A percentile compares a stretch with the other conserved stretches of the same genome.
Evolutionary conservation across 805 yeast species (phyloP).

Genomic region (Blastobotrys robertii): DNA sequence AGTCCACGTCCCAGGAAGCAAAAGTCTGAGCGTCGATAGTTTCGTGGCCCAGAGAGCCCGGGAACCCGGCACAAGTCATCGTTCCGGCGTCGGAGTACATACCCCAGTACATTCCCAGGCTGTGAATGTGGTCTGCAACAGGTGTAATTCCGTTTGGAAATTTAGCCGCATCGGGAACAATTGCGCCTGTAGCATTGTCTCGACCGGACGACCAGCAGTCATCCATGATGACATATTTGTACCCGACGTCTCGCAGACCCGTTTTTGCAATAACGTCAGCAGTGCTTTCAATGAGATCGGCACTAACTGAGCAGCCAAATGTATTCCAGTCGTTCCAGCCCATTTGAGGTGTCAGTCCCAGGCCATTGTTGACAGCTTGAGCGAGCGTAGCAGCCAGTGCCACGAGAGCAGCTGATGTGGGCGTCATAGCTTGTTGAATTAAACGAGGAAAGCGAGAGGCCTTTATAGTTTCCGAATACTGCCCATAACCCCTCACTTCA

Average conservation of each 20-base stretch:
- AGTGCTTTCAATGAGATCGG: slow-evolving; percentile 17
- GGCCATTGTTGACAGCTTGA: too few relatives aligned
- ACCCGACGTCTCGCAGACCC: slow-evolving; percentile 24
- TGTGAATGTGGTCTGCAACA: slow-evolving; percentile 16
- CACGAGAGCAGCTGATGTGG: too few relatives aligned
- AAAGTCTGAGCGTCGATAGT: slow-evolving; percentile 21
- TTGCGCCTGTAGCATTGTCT: slow-evolving; percentile 11
- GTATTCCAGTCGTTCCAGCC: slow-evolving; percentile 28
- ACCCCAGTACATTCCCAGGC: slow-evolving; percentile 19
- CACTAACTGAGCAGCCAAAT: slow-evolving; percentile 24
- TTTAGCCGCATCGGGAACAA: slow-evolving; percentile 15
- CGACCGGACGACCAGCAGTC: slow-evolving; percentile 19
- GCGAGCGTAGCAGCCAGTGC: too few relatives aligned
- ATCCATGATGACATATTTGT: slow-evolving; percentile 24
- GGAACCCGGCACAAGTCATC: slow-evolving; percentile 21
- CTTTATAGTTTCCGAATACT: too few relatives aligned
- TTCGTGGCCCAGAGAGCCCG: slow-evolving; percentile 22
- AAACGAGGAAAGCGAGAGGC: too few relatives aligned
- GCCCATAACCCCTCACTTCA: too few relatives aligned
- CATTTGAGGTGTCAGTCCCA: slow-evolving; percentile 25
- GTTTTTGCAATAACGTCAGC: slow-evolving; percentile 18
- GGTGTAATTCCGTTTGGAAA: slow-evolving; percentile 21
- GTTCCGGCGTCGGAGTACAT: slow-evolving; percentile 25
- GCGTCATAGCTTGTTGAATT: too few relatives aligned
- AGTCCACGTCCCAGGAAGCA: slow-evolving; percentile 22